Conservation (phyloP, 1,139 yeast species). For the Magnusiomyces tetraspermus region DNA sequence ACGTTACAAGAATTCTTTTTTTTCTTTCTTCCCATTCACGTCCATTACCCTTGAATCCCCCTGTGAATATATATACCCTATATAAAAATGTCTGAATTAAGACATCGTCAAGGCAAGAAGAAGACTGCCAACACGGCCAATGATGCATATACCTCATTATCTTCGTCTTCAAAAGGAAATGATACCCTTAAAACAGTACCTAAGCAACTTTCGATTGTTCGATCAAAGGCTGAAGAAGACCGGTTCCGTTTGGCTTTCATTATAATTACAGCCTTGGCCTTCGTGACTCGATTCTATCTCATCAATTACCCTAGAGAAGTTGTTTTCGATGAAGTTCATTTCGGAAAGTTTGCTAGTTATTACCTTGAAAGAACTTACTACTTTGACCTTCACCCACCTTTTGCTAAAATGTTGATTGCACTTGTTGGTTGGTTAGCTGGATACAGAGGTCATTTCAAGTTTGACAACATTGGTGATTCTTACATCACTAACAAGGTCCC, state of each 20-base stretch:
- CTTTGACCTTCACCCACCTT: conserved; percentile 96
- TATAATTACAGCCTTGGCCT: conserved; percentile 55
- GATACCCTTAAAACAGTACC: background rate
- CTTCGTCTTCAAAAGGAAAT: no score
- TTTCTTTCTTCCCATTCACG: background rate
- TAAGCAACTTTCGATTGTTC: no score
- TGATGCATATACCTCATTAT: no score
- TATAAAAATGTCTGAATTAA: conserved; percentile 13
- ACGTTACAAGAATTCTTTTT: no score
- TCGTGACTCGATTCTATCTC: conserved; percentile 59
- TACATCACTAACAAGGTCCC: conserved; percentile 75
- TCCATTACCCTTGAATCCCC: background rate
- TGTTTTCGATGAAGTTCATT: conserved; percentile 97
- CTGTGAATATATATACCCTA: background rate
- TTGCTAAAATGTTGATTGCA: conserved; percentile 89
- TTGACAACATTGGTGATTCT: conserved; percentile 81
- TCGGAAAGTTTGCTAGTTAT: conserved; percentile 82
- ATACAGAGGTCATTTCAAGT: conserved; percentile 82
- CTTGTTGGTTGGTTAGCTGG: conserved; percentile 83
- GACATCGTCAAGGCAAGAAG: conserved; percentile 15
- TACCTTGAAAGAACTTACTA: conserved; percentile 33
- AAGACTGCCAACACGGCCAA: no score
- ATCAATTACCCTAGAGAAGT: conserved; percentile 74
- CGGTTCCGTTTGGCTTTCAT: conserved; percentile 11
- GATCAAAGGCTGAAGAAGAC: background rate